phyloP scores from a whole-genome alignment of 2,329 filamentous ascomycete species.

The Fusarium musae region DNA sequence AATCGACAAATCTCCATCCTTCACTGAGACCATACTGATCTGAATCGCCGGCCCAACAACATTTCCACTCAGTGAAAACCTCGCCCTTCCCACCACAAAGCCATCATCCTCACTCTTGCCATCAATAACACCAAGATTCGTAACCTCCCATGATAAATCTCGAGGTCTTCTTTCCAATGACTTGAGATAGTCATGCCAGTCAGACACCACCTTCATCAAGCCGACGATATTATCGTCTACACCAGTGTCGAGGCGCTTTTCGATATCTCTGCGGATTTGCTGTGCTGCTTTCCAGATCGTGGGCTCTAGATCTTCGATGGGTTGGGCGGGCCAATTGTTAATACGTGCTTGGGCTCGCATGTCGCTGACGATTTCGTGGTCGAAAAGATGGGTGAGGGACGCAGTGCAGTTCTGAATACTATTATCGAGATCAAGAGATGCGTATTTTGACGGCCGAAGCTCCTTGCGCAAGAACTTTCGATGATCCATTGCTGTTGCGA shows the following conservation, averaged over 20 bases:
- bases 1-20: neutral
- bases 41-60: constrained; percentile 5
- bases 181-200: constrained; percentile 8
- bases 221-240: neutral
- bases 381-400: neutral
- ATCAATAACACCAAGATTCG: constrained; percentile 7
- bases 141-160: constrained; percentile 4
- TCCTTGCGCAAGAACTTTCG: neutral
- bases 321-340: neutral
- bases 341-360: constrained; percentile 1
- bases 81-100: neutral
- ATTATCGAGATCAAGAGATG: neutral
- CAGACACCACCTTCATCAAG: neutral
- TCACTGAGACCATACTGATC: neutral
- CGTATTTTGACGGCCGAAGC: neutral
- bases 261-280: neutral
- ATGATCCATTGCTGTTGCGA: neutral
- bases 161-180: neutral
- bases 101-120: neutral
- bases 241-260: neutral
- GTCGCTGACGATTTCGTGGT: neutral
- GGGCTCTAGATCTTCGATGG: neutral
- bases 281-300: constrained; percentile 6
- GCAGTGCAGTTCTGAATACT: constrained; percentile 4
- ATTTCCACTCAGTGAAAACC: neutral